These are phyloP conservation scores for Eremochloa ophiuroides DNA, from an alignment of 176 grass and related monocot species.

Conservation along the genomic window DNA sequence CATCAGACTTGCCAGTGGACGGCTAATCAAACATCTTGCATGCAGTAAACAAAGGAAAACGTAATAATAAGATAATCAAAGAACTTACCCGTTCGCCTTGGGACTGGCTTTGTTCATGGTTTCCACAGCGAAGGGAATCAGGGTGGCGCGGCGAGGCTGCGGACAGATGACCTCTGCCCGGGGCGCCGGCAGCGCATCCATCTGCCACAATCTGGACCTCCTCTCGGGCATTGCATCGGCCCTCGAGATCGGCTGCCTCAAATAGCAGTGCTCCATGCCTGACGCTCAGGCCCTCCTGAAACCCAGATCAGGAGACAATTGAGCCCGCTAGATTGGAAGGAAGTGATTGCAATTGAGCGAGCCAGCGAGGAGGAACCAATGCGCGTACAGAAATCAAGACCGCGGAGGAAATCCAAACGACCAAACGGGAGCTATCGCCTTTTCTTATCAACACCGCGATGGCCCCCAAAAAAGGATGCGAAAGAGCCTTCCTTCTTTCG, in stretches of 20 bases:
- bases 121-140: conserved; percentile 31
- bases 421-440: neutral
- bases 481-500: neutral
- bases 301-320: neutral
- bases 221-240: conserved; percentile 49
- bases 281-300: conserved; percentile 19
- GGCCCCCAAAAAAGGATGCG: neutral
- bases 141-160: conserved; percentile 54
- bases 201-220: conserved; percentile 81
- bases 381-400: conserved; percentile 11
- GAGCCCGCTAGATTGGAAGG: neutral
- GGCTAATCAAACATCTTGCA: neutral
- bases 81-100: conserved; percentile 50
- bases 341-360: neutral
- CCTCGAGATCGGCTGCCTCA: conserved; percentile 36
- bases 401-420: neutral
- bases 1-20: neutral
- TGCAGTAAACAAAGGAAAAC: neutral
- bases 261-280: conserved; percentile 54
- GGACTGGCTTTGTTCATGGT: conserved; percentile 29
- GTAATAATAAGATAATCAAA: neutral
- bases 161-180: conserved; percentile 76
- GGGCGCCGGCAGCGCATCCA: conserved; percentile 33
- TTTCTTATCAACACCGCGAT: neutral
- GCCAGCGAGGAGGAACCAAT: neutral